Conservation (phyloP, 345 rosid species). For the Raphanus raphanistrum region DNA sequence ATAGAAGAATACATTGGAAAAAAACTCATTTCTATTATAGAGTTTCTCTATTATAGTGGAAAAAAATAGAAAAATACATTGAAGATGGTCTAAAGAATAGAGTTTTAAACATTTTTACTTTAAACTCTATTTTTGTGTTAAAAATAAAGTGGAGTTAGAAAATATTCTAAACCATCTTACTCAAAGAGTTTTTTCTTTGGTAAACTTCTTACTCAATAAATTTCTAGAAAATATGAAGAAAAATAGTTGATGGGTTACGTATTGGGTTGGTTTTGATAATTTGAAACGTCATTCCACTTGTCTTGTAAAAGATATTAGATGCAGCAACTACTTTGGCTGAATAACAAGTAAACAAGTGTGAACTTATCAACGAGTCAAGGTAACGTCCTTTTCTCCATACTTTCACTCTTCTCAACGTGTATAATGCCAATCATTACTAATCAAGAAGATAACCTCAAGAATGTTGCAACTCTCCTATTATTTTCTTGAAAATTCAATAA, state of each 20-base stretch:
- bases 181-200: no score
- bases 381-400: background rate
- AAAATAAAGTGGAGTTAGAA: no score
- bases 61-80: no score
- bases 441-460: background rate
- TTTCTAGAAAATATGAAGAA: conserved; percentile 12
- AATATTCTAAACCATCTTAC: no score
- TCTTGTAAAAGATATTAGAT: conserved; percentile 2
- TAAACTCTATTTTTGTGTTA: no score
- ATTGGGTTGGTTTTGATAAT: conserved; percentile 13
- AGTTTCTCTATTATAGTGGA: no score
- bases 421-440: conserved; percentile 6
- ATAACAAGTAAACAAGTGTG: conserved; percentile 11
- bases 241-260: background rate
- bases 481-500: background rate
- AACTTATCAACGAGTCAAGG: conserved; percentile 4
- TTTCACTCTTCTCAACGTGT: background rate
- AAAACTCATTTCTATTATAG: no score
- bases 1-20: no score
- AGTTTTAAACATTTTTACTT: no score
- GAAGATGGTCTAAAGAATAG: no score
- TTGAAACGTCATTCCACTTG: background rate
- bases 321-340: conserved; percentile 10
- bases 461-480: background rate
- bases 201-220: background rate